Evolutionary conservation across 257 asterid species (phyloP), one percentile per base, ranked within the genome.

Genomic region (Gentiana macrophylla): DNA sequence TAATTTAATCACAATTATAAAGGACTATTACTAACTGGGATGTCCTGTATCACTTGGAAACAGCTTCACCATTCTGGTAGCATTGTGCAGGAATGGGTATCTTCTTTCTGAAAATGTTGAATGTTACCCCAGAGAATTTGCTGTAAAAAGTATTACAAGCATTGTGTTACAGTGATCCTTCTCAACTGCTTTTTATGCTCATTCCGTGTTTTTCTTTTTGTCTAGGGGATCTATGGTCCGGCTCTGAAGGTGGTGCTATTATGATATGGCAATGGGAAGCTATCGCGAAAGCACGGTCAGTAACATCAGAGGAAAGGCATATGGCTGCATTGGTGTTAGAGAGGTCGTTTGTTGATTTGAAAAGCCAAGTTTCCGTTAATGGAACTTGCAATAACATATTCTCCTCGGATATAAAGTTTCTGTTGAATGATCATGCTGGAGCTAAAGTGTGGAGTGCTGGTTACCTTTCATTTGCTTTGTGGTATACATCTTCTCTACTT

Each of bases 261-360:
- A 92, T 78, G 80, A 72, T 84, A 63, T 92, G 99, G 97, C 85
- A 95, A 13, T 92, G 97, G 94, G 99, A 92, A 80, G 86, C 94
- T 72, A 76, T 88, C 58, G 97, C 85, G 71, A 92, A 78, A 66
- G 72, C 94, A 12, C 81, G 88, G 67, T 55, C 87, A 55, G 67
- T 80, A 59, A 74, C 75, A 63, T 8, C 32, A 60, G 97, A 90
- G 58, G 97, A 86, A 72, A 80, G 88, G 54, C 91, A 85, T 75
- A 75, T 85, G 86, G 93, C 99, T 76, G 77, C 95, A 68, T 73
- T 88, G 63, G 57, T 62, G 52, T 74, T 84, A 66, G 97, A 92
- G 82, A 77, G 94, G 75, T 85, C 97, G 58, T 92, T 79, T 63
- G 78, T 92, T 75, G 95, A 92, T 65, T 79, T 74, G 55, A 85